Percentiles rank a stretch among this genome's conserved stretches.
Evolutionary conservation across 1,139 yeast genomes (phyloP).

Genomic region (Suhomyces bokatorum): DNA sequence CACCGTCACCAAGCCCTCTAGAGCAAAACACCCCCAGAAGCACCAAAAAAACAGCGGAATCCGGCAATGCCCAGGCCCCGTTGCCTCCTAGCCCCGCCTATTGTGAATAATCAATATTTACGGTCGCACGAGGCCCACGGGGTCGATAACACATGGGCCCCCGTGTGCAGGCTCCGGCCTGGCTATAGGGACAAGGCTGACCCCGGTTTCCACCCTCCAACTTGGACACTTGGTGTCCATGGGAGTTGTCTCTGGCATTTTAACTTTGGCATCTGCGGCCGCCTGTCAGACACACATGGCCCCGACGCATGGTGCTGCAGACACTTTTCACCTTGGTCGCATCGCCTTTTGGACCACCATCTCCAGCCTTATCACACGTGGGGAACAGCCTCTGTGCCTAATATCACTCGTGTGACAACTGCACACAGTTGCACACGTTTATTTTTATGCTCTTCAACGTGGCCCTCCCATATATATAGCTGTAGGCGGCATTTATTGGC

Average conservation of each 20-base stretch:
- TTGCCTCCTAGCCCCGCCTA: not conserved
- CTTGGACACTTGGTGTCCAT: not conserved
- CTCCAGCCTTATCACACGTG: slow-evolving; percentile 4
- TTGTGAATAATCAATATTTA: slow-evolving; percentile 2
- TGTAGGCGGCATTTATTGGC: not conserved
- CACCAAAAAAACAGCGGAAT: not conserved
- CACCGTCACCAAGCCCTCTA: not conserved
- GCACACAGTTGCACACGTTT: slow-evolving; percentile 4
- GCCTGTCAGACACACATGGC: slow-evolving; percentile 2
- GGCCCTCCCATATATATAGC: slow-evolving; percentile 4
- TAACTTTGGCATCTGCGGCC: not conserved
- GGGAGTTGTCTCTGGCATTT: too few relatives aligned
- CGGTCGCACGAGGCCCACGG: slow-evolving; percentile 9
- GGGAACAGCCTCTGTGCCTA: not conserved
- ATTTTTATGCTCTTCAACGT: slow-evolving; percentile 5
- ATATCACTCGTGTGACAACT: slow-evolving; percentile 5
- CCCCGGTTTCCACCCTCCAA: not conserved
- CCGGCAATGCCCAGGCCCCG: not conserved
- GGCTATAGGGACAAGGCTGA: not conserved
- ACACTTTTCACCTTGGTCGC: not conserved
- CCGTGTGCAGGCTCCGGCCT: not conserved
- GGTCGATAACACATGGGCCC: slow-evolving; percentile 4
- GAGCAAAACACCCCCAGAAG: too few relatives aligned
- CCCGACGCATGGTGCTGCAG: not conserved
- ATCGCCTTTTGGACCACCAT: not conserved